Evolutionary conservation across 257 asterid genomes (phyloP).

Genomic region (Striga asiatica): DNA sequence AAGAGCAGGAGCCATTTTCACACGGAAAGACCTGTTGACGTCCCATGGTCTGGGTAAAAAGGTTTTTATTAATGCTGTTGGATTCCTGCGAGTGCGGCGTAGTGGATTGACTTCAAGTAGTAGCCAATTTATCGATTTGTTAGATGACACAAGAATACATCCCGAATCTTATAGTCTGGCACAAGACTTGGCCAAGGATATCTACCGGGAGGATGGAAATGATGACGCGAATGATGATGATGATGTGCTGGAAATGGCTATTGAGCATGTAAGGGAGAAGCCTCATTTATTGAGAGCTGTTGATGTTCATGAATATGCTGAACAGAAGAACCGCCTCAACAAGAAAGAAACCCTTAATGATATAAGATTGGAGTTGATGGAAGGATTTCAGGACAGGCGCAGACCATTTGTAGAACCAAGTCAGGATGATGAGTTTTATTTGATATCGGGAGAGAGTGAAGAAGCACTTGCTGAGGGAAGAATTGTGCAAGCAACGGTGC

Average conservation of each 20-base stretch:
- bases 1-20: conserved; percentile 76
- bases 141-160: conserved; percentile 94
- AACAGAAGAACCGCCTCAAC: conserved; percentile 40
- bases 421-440: conserved; percentile 81
- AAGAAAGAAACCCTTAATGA: conserved; percentile 78
- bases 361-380: conserved; percentile 78
- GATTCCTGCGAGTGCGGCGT: conserved; percentile 77
- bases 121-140: conserved; percentile 71
- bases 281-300: conserved; percentile 66
- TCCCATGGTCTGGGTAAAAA: conserved; percentile 77
- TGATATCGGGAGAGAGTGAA: conserved; percentile 89
- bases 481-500: conserved; percentile 82
- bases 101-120: conserved; percentile 84
- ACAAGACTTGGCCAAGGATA: conserved; percentile 87
- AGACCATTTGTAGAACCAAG: conserved; percentile 52
- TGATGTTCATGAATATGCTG: conserved; percentile 59
- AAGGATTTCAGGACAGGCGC: conserved; percentile 94
- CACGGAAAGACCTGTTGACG: conserved; percentile 77
- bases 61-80: conserved; percentile 88
- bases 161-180: conserved; percentile 92
- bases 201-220: conserved; percentile 58
- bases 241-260: conserved; percentile 83
- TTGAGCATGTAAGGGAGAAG: conserved; percentile 87
- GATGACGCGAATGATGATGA: conserved; percentile 78
- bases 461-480: conserved; percentile 86